These are phyloP conservation scores for Apiospora pterosperma DNA, from an alignment of 2,329 filamentous ascomycete species.

Conservation along the genomic window DNA sequence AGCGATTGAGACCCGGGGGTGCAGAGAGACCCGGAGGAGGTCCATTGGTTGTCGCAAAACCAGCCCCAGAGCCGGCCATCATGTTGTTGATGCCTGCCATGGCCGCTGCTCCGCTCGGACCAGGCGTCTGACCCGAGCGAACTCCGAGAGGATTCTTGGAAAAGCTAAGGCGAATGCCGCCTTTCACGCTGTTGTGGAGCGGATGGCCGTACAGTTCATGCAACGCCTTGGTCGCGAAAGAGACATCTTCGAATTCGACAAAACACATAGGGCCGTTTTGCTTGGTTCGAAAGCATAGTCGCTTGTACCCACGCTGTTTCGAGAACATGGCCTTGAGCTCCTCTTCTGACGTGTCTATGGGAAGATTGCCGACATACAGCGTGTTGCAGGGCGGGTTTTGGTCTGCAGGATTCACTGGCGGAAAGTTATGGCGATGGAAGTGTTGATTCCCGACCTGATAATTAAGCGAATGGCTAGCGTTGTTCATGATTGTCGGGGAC, in stretches of 20 bases:
- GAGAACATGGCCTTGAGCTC: constrained; percentile 93
- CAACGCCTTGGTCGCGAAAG: constrained; percentile 86
- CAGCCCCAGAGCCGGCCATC: constrained; percentile 48
- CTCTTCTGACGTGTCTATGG: constrained; percentile 88
- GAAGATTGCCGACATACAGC: constrained; percentile 94
- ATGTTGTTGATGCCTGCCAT: constrained; percentile 58
- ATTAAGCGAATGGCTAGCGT: constrained; percentile 38
- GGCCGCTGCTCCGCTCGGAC: constrained; percentile 32
- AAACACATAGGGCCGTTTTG: constrained; percentile 98
- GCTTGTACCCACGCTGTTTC: constrained; percentile 90
- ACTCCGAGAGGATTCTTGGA: constrained; percentile 97
- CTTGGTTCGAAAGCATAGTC: constrained; percentile 92
- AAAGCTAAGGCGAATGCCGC: constrained; percentile 92
- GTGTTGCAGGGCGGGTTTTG: constrained; percentile 98
- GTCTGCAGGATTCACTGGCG: constrained; percentile 88
- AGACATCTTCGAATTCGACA: constrained; percentile 94
- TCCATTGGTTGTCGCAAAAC: constrained; percentile 66
- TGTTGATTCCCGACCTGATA: constrained; percentile 55
- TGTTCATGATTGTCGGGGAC: constrained; percentile 53
- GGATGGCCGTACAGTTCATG: constrained; percentile 84
- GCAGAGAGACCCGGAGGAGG: constrained; percentile 79
- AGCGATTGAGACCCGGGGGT: constrained; percentile 62
- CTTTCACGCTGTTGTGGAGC: constrained; percentile 89
- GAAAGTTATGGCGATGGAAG: constrained; percentile 66
- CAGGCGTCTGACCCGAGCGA: constrained; percentile 67